phyloP scores from a whole-genome alignment of 108 stramenopile species.

The Skeletonema grethae region DNA sequence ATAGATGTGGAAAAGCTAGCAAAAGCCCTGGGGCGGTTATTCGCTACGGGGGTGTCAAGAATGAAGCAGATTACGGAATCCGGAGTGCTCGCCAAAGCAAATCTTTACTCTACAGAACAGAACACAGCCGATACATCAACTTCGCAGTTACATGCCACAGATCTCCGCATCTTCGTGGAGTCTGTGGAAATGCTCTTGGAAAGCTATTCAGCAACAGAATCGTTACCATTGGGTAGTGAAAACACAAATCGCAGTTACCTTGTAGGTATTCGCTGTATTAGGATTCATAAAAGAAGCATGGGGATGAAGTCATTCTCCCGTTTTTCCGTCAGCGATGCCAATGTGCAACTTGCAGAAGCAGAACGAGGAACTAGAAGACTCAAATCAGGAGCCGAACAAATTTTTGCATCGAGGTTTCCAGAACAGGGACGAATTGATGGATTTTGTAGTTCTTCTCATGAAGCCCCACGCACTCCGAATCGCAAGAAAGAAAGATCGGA shows the following conservation, averaged over 20 bases:
- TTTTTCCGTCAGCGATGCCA: conserved; percentile 18
- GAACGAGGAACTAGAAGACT: conserved; percentile 4
- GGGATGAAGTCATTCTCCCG: conserved; percentile 25
- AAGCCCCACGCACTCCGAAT: background rate
- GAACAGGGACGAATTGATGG: background rate
- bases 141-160: conserved; percentile 17
- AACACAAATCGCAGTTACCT: conserved; percentile 34
- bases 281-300: conserved; percentile 20
- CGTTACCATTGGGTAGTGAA: conserved; percentile 36
- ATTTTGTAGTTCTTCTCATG: background rate
- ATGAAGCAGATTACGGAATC: conserved; percentile 4
- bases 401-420: background rate
- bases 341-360: conserved; percentile 29
- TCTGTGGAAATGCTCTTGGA: conserved; percentile 76
- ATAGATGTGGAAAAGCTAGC: conserved; percentile 74
- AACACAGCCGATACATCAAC: background rate
- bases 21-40: conserved; percentile 56
- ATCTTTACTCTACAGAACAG: conserved; percentile 12
- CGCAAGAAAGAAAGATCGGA: background rate
- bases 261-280: conserved; percentile 9
- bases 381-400: conserved; percentile 2
- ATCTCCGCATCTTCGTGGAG: conserved; percentile 53
- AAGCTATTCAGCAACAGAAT: conserved; percentile 54
- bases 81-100: conserved; percentile 29
- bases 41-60: conserved; percentile 40